A percentile compares a stretch with the other conserved stretches of the same genome.
phyloP scores from a whole-genome alignment of 306 rosid genomes.

The Bauhinia variegata region DNA sequence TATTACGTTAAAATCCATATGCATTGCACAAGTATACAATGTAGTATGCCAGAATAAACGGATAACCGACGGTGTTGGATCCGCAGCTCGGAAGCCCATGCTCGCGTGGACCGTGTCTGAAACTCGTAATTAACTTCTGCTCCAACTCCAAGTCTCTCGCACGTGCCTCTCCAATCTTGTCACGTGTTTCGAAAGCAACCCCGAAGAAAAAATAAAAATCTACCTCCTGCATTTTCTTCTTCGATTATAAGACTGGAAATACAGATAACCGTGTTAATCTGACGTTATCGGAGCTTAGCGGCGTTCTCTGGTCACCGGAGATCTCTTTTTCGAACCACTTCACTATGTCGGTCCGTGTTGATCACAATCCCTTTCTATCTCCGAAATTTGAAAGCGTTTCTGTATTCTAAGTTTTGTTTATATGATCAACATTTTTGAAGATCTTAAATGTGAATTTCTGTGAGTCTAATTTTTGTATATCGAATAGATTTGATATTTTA shows the following conservation, averaged over 20 bases:
- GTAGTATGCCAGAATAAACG: no score
- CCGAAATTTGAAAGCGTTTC: neutral
- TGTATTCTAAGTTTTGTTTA: neutral
- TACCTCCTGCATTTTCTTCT: conserved; percentile 3
- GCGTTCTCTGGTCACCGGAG: conserved; percentile 1
- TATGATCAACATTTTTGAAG: conserved; percentile 10
- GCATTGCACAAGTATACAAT: no score
- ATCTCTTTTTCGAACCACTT: conserved; percentile 4
- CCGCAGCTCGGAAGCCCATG: no score
- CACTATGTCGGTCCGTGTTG: conserved; percentile 54
- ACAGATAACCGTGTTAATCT: no score
- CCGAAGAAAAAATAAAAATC: conserved; percentile 2
- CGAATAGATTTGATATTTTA: neutral
- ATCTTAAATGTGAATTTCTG: conserved; percentile 11
- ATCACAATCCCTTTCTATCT: neutral
- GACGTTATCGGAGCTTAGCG: neutral
- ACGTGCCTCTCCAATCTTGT: conserved; percentile 36
- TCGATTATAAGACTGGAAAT: neutral
- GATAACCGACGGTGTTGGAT: no score
- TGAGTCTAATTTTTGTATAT: neutral
- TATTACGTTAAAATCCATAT: no score
- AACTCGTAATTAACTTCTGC: conserved; percentile 12
- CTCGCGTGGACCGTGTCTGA: conserved; percentile 1
- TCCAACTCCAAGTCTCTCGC: conserved; percentile 22
- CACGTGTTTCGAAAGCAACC: conserved; percentile 23